Evolutionary conservation across 768 basidiomycete genomes (phyloP), one percentile per base, ranked within the genome.

Genomic region (Suillus subalutaceus): DNA sequence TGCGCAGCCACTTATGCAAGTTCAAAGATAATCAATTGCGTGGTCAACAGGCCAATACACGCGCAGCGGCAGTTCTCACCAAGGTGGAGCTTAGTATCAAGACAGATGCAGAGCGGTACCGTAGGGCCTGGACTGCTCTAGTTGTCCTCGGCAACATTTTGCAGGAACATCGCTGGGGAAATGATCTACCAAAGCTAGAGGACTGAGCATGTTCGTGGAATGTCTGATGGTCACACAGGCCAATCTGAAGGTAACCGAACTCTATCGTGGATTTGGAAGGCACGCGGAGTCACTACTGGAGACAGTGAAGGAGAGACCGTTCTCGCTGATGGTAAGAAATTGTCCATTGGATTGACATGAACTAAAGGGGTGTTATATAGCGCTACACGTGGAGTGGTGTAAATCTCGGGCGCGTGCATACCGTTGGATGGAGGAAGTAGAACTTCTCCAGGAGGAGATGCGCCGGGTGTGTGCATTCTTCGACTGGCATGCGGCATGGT

Each of bases 11-110:
- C 43, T 35, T 70, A 26, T 69, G 64, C 59, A 38, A 48, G 40
- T 65, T 65, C 59, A 71, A 71, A 43, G 69, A 65, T 43, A 32
- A 41, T 23, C 65, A 69, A 62, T 41, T 67, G 18, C 55, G 44
- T 7, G 71, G 70, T 38, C 69, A 71, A 60, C 40, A 18, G 10
- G 30, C 40, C 18, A 63, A 50, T 15, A 71, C 70, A 3, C 50
- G 62, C 9, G 44, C 68, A 8, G 57, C 43, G 16, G 46, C 26
- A 3, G 56, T 69, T 20, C 41, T 71, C 6, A 41, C 46, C 3
- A 41, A 61, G 1, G 64, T 66, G 43, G 66, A 70, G 8, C 40
- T 23, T n/a, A 63, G 66, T 32, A 67, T 71, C n/a, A 43, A 44
- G 2, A 26, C 63, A 6, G 44, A 46, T 46, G 7, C 59, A 60